phyloP scores from a whole-genome alignment of 331 rosid genomes.

The Stylosanthes scabra region DNA sequence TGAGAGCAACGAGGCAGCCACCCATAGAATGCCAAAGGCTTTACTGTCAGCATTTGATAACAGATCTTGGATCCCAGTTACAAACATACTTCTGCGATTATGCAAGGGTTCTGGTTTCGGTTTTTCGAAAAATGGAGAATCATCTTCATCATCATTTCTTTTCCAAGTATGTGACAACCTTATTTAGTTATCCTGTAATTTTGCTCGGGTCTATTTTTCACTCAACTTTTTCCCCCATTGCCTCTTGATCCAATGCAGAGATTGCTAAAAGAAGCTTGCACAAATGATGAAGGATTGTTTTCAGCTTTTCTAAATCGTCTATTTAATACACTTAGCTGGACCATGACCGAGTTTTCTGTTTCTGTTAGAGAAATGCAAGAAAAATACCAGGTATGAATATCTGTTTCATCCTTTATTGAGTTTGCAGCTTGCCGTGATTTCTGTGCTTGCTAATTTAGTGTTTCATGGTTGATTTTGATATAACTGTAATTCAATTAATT shows the following conservation, averaged over 20 bases:
- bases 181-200: not conserved
- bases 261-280: slow-evolving; percentile 85
- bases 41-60: slow-evolving; percentile 88
- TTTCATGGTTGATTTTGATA: slow-evolving; percentile 10
- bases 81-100: slow-evolving; percentile 80
- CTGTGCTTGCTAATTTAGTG: slow-evolving; percentile 27
- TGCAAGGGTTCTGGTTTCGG: slow-evolving; percentile 96
- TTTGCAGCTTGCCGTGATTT: slow-evolving; percentile 23
- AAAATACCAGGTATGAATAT: not conserved
- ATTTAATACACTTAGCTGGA: slow-evolving; percentile 97
- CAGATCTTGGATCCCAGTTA: slow-evolving; percentile 95
- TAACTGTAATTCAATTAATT: slow-evolving; percentile 6
- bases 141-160: slow-evolving; percentile 76
- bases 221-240: not conserved
- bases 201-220: slow-evolving; percentile 40
- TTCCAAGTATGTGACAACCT: slow-evolving; percentile 66
- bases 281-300: slow-evolving; percentile 74
- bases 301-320: slow-evolving; percentile 95
- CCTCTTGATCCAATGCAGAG: slow-evolving; percentile 58
- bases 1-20: slow-evolving; percentile 79
- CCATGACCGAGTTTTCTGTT: slow-evolving; percentile 98
- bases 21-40: slow-evolving; percentile 79
- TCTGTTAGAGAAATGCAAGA: slow-evolving; percentile 40
- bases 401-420: slow-evolving; percentile 2
- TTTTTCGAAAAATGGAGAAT: slow-evolving; percentile 86